A percentile compares a stretch with the other conserved stretches of the same genome.
phyloP scores from a whole-genome alignment of 2,329 filamentous ascomycete species.

The Diplodia seriata region DNA sequence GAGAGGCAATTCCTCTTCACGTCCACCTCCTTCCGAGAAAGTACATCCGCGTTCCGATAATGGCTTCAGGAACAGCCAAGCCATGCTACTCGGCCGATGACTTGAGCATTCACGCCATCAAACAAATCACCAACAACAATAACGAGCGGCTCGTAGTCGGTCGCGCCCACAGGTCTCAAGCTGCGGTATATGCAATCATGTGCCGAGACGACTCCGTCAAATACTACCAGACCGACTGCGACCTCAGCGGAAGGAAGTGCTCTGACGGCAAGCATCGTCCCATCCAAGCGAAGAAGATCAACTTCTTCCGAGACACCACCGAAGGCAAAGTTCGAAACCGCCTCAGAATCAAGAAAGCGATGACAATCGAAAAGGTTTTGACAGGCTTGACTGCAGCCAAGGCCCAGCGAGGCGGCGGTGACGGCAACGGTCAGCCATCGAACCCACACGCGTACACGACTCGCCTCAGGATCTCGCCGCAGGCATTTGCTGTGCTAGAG shows the following conservation, averaged over 20 bases:
- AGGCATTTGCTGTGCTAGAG: constrained; percentile 24
- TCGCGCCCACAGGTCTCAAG: background rate
- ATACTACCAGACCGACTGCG: background rate
- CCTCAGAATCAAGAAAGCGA: background rate
- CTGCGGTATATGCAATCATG: background rate
- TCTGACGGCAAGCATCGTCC: background rate
- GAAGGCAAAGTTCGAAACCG: background rate
- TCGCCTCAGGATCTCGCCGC: constrained; percentile 38
- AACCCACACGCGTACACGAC: constrained; percentile 28
- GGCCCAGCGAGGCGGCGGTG: background rate
- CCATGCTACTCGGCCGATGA: background rate
- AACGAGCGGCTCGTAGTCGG: background rate
- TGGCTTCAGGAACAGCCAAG: background rate
- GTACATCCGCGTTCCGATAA: background rate
- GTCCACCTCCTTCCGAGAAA: background rate
- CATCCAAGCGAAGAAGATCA: background rate
- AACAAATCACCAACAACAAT: background rate
- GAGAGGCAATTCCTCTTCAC: background rate
- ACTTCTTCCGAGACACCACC: background rate
- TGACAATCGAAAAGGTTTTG: background rate
- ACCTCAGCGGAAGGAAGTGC: background rate
- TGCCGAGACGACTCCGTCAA: background rate
- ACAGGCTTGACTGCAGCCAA: background rate
- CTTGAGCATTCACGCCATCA: background rate
- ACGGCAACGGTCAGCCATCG: background rate